Evolutionary conservation across 768 basidiomycete genomes (phyloP).

Genomic region (Naematelia encephala): DNA sequence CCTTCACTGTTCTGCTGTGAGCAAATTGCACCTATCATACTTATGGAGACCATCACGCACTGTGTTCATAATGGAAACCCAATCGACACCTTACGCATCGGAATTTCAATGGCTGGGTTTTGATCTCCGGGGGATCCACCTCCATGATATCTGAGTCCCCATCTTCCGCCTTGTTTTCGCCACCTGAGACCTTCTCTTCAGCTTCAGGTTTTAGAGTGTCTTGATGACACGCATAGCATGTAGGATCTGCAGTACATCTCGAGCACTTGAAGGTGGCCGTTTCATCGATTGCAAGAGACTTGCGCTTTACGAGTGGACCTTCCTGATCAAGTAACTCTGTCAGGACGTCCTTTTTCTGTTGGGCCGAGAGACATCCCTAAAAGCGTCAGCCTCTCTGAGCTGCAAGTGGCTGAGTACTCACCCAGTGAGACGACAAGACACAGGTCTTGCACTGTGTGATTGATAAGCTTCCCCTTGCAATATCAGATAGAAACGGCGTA

Average conservation of each 20-base stretch:
- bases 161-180: not conserved
- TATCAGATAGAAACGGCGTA: too few relatives aligned
- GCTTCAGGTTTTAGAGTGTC: not conserved
- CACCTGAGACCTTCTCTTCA: constrained; percentile 1
- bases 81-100: constrained; percentile 81
- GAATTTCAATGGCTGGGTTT: constrained; percentile 60
- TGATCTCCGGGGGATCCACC: not conserved
- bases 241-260: constrained; percentile 20
- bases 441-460: constrained; percentile 28
- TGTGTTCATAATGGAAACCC: constrained; percentile 73
- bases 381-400: not conserved
- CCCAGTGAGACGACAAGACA: constrained; percentile 35
- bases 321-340: constrained; percentile 18
- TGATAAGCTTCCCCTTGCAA: too few relatives aligned
- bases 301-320: constrained; percentile 27
- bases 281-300: constrained; percentile 33
- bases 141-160: not conserved
- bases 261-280: constrained; percentile 23
- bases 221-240: constrained; percentile 34
- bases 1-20: constrained; percentile 37
- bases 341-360: constrained; percentile 27
- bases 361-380: constrained; percentile 30
- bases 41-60: constrained; percentile 21
- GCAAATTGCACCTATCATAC: not conserved
- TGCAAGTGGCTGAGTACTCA: constrained; percentile 8